Conservation (phyloP, 2,329 filamentous ascomycete genomes). For the Amylocarpus encephaloides region DNA sequence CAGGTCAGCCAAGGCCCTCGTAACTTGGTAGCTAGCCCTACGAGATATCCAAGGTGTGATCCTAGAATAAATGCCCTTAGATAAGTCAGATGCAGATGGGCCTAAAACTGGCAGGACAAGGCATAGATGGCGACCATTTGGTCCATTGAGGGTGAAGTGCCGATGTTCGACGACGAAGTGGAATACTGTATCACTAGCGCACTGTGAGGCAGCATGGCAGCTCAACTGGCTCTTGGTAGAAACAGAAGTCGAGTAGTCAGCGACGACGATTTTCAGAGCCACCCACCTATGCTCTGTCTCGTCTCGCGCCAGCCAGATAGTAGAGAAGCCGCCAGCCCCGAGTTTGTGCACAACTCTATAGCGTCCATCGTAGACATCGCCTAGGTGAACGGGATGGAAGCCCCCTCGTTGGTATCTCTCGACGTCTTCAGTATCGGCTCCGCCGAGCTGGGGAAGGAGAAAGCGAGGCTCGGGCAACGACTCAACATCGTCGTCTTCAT, state of each 20-base stretch:
- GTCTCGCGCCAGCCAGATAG: conserved; percentile 39
- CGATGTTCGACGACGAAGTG: conserved; percentile 8
- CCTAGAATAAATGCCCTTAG: too few species aligned
- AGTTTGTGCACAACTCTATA: conserved; percentile 40
- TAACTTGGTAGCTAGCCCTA: conserved; percentile 10
- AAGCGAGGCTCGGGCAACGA: too few species aligned
- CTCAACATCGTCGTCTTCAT: too few species aligned
- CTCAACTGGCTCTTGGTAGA: conserved; percentile 6
- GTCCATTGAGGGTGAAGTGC: conserved; percentile 30
- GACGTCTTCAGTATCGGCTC: conserved; percentile 4
- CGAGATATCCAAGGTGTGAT: conserved; percentile 14
- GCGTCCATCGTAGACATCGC: conserved; percentile 36
- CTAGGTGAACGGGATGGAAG: conserved; percentile 37
- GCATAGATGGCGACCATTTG: conserved; percentile 34
- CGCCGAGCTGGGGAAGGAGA: too few species aligned
- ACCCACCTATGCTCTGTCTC: conserved; percentile 19
- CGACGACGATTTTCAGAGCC: conserved; percentile 32
- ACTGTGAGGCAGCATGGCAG: conserved; percentile 5
- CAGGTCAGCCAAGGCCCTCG: conserved; percentile 17
- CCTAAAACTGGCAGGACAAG: conserved; percentile 33
- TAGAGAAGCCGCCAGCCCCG: conserved; percentile 39
- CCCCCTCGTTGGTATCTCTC: conserved; percentile 9
- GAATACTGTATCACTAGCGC: background rate
- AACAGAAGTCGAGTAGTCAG: conserved; percentile 17
- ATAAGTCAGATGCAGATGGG: conserved; percentile 24